Evolutionary conservation across 768 basidiomycete genomes (phyloP), one percentile per base, ranked within the genome.

Genomic region (Coprinopsis cinerea): DNA sequence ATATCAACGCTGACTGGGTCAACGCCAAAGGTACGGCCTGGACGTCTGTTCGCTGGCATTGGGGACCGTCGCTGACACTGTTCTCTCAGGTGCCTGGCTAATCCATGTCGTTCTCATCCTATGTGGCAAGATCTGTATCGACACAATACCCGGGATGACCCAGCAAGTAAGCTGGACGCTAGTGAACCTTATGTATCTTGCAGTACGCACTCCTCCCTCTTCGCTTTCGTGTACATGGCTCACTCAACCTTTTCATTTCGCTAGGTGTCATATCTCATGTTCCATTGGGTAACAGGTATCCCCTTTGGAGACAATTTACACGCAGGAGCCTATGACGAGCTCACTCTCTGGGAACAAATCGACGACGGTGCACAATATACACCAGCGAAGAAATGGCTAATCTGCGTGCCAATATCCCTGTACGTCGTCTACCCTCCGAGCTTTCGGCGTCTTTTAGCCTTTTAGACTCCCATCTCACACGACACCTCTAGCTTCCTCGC

Each of bases 331-430:
- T 99, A 95, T 68, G 96, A 98, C 64, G 92, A 97, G 59, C 78
- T 98, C 42, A 98, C 96, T 0, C 73, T 99, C 25, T 99, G 96
- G 96, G 96, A 99, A 63, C 96, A 99, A 75, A 99, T 99, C 44
- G 96, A 99, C 66, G 88, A 90, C 44, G 96, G 96, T 32, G 96
- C 94, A 0, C 96, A 98, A 61, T 96, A 98, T 67, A 99, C 96
- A 4, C 96, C 96, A 0, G 85, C 96, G 4, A 96, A 92, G 73
- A 99, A 99, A 64, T 98, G 93, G 92, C 74, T 99, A 24, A 78
- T 96, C 52, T 82, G 80, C 47, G 83, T 93, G 6, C 96, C 96
- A 0, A 85, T 98, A 56, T 76, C 77, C 30, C 73, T 99, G 96
- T 97, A 59, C 63, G 92, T 55, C 40, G 24, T 28, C 40, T 14